phyloP scores from a whole-genome alignment of 768 basidiomycete genomes.

The Naganishia vaughanmartiniae region DNA sequence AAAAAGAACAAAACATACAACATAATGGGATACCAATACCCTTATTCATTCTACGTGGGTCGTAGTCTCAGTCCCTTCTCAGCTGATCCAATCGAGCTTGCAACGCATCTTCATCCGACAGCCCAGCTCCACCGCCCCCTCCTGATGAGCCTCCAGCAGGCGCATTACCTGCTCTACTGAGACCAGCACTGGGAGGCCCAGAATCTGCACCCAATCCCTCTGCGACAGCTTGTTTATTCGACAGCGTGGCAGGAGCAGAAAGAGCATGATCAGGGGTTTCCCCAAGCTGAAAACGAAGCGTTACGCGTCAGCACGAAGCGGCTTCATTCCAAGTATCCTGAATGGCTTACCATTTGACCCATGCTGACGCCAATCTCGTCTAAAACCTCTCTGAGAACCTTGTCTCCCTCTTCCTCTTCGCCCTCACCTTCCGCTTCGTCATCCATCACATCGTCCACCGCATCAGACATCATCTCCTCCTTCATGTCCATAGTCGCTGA shows the following conservation, averaged over 20 bases:
- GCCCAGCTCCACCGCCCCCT: conserved; percentile 47
- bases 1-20: not conserved
- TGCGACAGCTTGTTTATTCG: conserved; percentile 75
- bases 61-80: conserved; percentile 40
- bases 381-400: conserved; percentile 89
- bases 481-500: conserved; percentile 99
- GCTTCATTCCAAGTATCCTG: not conserved
- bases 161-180: not conserved
- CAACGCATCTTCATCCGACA: conserved; percentile 82
- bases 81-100: conserved; percentile 91
- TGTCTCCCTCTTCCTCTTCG: conserved; percentile 92
- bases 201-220: conserved; percentile 57
- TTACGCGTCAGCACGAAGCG: not conserved
- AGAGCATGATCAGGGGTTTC: conserved; percentile 74
- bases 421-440: conserved; percentile 73
- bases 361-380: conserved; percentile 94
- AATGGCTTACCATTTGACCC: conserved; percentile 64
- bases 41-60: not conserved
- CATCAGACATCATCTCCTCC: conserved; percentile 99
- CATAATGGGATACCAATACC: not conserved
- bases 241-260: conserved; percentile 61
- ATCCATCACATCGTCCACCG: conserved; percentile 96
- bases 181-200: conserved; percentile 46
- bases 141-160: conserved; percentile 54
- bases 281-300: conserved; percentile 61